Percentiles rank a stretch among this genome's conserved stretches.
phyloP scores from a whole-genome alignment of 1,139 yeast species.

The Kodamaea arcana region DNA sequence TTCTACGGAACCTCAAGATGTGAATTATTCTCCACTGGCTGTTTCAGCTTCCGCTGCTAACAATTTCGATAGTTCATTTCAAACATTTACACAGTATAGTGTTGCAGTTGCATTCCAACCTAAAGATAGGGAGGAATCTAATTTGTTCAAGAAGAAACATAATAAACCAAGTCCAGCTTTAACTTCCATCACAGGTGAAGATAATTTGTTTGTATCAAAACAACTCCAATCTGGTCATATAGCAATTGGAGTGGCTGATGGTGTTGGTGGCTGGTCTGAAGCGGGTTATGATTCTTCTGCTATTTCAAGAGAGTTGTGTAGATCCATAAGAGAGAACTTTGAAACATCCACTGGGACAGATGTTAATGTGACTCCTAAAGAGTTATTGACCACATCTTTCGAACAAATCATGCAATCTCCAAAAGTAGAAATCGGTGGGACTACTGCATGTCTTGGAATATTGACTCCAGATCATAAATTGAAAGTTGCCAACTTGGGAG shows the following conservation, averaged over 20 bases:
- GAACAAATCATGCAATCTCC: conserved; percentile 48
- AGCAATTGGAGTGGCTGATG: conserved; percentile 91
- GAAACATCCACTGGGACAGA: conserved; percentile 14
- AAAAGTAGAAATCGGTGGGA: conserved; percentile 85
- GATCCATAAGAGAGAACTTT: conserved; percentile 29
- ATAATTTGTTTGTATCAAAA: conserved; percentile 63
- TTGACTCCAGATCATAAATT: conserved; percentile 51
- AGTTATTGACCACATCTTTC: conserved; percentile 55
- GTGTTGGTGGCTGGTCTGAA: conserved; percentile 97
- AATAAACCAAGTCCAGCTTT: conserved; percentile 32
- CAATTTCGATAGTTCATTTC: conserved; percentile 20
- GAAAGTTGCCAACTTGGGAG: conserved; percentile 80
- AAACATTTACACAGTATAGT: conserved; percentile 38
- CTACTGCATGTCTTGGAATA: conserved; percentile 87
- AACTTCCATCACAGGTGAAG: conserved; percentile 78
- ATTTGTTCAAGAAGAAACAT: conserved; percentile 36
- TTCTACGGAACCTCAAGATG: neutral
- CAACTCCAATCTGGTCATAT: conserved; percentile 42
- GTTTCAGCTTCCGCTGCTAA: conserved; percentile 14
- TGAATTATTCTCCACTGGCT: neutral
- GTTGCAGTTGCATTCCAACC: conserved; percentile 72
- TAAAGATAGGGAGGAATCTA: conserved; percentile 54
- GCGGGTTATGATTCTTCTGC: conserved; percentile 88
- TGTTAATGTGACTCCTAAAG: conserved; percentile 35
- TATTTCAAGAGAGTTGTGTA: conserved; percentile 66